These are phyloP conservation scores for Neurospora sp. DNA, from an alignment of 495 filamentous ascomycete genomes.

Conservation along the genomic window DNA sequence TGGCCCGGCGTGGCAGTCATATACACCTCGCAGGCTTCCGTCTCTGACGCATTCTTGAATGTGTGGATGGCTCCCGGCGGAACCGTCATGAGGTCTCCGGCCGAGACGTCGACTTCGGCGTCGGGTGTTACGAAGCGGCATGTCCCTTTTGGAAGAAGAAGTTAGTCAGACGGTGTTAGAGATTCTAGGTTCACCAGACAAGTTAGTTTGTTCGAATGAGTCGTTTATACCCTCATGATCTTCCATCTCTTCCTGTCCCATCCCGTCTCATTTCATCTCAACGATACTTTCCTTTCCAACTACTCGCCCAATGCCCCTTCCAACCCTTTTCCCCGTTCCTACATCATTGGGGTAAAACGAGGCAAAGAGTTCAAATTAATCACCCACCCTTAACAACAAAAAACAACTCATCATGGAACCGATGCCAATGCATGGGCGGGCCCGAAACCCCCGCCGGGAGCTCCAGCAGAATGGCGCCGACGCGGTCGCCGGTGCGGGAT, in stretches of 20 bases:
- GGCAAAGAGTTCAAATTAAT: no score
- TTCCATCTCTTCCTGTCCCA: neutral
- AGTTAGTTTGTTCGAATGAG: neutral
- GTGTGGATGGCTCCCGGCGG: slow-evolving; percentile 41
- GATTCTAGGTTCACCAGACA: no score
- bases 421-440: slow-evolving; percentile 32
- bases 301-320: no score
- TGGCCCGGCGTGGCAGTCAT: slow-evolving; percentile 43
- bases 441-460: slow-evolving; percentile 37
- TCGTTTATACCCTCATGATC: neutral
- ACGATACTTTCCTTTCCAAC: no score
- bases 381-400: slow-evolving; percentile 38
- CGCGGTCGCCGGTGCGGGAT: slow-evolving; percentile 33
- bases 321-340: neutral
- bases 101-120: slow-evolving; percentile 32
- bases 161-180: neutral
- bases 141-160: slow-evolving; percentile 6
- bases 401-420: slow-evolving; percentile 48
- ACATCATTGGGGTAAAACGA: no score
- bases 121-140: slow-evolving; percentile 32
- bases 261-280: neutral
- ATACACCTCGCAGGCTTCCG: slow-evolving; percentile 42
- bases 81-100: slow-evolving; percentile 43
- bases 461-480: slow-evolving; percentile 37
- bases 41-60: slow-evolving; percentile 43